phyloP scores from a whole-genome alignment of 805 yeast species.

The Metschnikowia hibisci region DNA sequence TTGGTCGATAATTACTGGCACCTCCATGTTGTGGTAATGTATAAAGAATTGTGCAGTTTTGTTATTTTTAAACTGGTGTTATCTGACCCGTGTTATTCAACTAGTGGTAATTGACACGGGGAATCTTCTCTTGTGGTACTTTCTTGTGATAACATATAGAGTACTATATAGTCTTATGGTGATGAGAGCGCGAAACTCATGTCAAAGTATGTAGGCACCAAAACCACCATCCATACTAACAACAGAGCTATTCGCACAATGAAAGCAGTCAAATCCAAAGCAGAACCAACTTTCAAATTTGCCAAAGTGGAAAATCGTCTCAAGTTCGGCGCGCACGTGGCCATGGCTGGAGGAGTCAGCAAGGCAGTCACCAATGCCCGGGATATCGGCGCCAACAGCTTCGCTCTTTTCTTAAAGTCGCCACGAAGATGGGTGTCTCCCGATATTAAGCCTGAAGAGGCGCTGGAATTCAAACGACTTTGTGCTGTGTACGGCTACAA shows the following conservation, averaged over 20 bases:
- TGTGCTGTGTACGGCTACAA: constrained; percentile 66
- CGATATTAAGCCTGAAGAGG: constrained; percentile 63
- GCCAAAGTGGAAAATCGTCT: constrained; percentile 42
- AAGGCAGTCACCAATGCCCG: constrained; percentile 60
- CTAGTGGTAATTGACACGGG: too few species aligned
- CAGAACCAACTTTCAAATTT: constrained; percentile 21
- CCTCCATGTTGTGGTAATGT: too few species aligned
- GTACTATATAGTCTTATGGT: neutral
- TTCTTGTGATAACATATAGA: too few species aligned
- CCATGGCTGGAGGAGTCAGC: constrained; percentile 76
- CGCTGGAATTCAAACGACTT: constrained; percentile 55
- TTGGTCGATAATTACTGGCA: too few species aligned
- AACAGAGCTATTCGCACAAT: constrained; percentile 2
- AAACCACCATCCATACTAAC: neutral
- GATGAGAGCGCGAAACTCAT: neutral
- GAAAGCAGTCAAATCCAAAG: constrained; percentile 4
- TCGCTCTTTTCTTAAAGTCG: constrained; percentile 86
- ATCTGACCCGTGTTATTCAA: too few species aligned
- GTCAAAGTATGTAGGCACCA: constrained; percentile 1
- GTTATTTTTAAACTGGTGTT: too few species aligned
- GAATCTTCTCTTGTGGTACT: too few species aligned
- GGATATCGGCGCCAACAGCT: constrained; percentile 65
- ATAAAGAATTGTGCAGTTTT: too few species aligned
- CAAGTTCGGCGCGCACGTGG: constrained; percentile 88
- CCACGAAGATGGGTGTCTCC: constrained; percentile 93